Percentiles rank a stretch among this genome's conserved stretches.
phyloP scores from a whole-genome alignment of 306 rosid species.

The Lablab purpureus region DNA sequence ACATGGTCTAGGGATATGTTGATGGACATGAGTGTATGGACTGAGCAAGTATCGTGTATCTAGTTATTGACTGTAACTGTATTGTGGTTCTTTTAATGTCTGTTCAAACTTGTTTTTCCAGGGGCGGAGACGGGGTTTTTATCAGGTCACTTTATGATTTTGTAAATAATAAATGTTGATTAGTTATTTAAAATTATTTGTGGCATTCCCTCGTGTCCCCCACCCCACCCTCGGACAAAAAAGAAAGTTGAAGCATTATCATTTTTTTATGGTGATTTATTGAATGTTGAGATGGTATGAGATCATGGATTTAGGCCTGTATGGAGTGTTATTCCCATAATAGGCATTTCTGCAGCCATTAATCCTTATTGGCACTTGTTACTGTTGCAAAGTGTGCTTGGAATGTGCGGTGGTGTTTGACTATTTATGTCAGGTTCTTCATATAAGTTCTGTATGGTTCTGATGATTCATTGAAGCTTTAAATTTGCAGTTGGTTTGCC shows the following conservation, averaged over 20 bases:
- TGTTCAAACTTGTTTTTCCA: neutral
- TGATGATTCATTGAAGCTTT: neutral
- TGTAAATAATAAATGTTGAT: neutral
- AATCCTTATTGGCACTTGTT: neutral
- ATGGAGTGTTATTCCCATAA: neutral
- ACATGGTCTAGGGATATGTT: conserved; percentile 8
- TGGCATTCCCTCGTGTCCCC: neutral
- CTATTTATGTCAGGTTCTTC: neutral
- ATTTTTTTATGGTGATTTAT: neutral
- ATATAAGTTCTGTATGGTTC: neutral
- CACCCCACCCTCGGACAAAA: neutral
- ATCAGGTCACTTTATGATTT: neutral
- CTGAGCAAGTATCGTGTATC: conserved; percentile 20
- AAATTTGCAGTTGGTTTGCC: conserved; percentile 10
- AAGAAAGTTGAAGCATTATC: neutral
- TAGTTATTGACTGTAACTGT: conserved; percentile 10
- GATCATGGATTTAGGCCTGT: neutral
- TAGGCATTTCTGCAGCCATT: neutral
- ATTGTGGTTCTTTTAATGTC: neutral
- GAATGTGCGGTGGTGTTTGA: neutral
- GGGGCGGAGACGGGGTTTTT: neutral
- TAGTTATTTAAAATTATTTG: conserved; percentile 3
- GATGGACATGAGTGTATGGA: conserved; percentile 7
- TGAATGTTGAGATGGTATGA: conserved; percentile 27
- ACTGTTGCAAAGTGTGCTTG: neutral